Percentiles rank a stretch among this genome's conserved stretches.
These are phyloP conservation scores for Venturia pyrina DNA, from an alignment of 2,329 filamentous ascomycete species.

Conservation along the genomic window DNA sequence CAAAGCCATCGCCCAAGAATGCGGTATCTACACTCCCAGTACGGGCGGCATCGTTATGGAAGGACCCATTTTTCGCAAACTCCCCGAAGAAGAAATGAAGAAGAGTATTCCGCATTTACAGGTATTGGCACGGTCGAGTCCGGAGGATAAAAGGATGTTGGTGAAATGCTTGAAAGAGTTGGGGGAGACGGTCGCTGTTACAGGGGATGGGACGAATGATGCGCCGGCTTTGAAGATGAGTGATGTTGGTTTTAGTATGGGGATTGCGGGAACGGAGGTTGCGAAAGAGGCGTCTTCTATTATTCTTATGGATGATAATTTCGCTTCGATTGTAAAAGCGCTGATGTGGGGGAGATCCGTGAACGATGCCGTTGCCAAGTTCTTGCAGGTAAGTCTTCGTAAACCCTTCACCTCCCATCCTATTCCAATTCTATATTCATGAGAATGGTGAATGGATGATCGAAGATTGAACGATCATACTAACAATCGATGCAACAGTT, in stretches of 20 bases:
- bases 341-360: constrained; percentile 59
- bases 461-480: neutral
- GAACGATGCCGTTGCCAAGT: constrained; percentile 33
- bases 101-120: constrained; percentile 52
- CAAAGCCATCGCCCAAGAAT: constrained; percentile 70
- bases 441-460: too few species aligned
- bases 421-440: neutral
- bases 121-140: constrained; percentile 58
- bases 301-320: constrained; percentile 82
- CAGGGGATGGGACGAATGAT: constrained; percentile 76
- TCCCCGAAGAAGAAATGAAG: constrained; percentile 48
- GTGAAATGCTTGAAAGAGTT: constrained; percentile 55
- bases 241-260: constrained; percentile 80
- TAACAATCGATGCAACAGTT: constrained; percentile 34
- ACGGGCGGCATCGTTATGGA: constrained; percentile 63
- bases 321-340: constrained; percentile 75
- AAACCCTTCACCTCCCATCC: neutral
- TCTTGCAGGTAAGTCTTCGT: constrained; percentile 17
- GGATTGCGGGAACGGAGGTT: constrained; percentile 72
- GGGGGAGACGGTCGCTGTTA: constrained; percentile 71
- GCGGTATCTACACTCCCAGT: constrained; percentile 55
- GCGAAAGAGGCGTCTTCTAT: constrained; percentile 79
- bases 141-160: constrained; percentile 58
- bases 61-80: constrained; percentile 65
- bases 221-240: constrained; percentile 71